Conservation (phyloP, 208 protist species). For the Leishmania mexicana region DNA sequence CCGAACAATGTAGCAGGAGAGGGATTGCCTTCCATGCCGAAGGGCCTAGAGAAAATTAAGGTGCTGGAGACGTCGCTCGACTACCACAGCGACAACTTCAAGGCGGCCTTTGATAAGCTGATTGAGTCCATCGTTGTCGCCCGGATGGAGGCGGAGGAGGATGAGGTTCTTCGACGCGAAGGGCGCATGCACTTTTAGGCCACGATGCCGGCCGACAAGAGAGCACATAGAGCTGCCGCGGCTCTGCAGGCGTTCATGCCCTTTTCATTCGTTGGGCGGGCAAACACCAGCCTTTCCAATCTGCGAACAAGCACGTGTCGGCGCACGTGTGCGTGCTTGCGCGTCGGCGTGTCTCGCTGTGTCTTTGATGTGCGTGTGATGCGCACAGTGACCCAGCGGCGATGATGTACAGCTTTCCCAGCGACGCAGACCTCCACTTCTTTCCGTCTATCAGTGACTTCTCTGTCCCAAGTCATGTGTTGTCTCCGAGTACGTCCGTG, state of each 20-base stretch:
- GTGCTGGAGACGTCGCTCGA: slow-evolving; percentile 88
- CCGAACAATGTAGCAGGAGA: slow-evolving; percentile 34
- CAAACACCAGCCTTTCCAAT: background rate
- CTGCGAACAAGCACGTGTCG: background rate
- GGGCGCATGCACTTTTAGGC: slow-evolving; percentile 24
- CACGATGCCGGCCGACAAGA: too few species aligned
- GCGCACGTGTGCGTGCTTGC: background rate
- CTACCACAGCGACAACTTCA: slow-evolving; percentile 90
- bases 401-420: slow-evolving; percentile 6
- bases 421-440: background rate
- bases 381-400: background rate
- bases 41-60: slow-evolving; percentile 73
- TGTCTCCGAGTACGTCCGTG: background rate
- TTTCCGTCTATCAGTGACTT: background rate
- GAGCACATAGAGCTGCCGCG: background rate
- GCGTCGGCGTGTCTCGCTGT: background rate
- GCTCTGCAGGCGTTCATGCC: background rate
- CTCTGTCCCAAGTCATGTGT: background rate
- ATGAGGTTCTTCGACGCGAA: slow-evolving; percentile 65
- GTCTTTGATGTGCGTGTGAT: background rate
- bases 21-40: slow-evolving; percentile 62
- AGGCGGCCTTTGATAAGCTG: slow-evolving; percentile 87
- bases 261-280: background rate
- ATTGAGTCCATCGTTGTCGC: slow-evolving; percentile 70
- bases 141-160: slow-evolving; percentile 75